These are phyloP conservation scores for Penicillium digitatum DNA, from an alignment of 2,329 filamentous ascomycete genomes.

Conservation along the genomic window DNA sequence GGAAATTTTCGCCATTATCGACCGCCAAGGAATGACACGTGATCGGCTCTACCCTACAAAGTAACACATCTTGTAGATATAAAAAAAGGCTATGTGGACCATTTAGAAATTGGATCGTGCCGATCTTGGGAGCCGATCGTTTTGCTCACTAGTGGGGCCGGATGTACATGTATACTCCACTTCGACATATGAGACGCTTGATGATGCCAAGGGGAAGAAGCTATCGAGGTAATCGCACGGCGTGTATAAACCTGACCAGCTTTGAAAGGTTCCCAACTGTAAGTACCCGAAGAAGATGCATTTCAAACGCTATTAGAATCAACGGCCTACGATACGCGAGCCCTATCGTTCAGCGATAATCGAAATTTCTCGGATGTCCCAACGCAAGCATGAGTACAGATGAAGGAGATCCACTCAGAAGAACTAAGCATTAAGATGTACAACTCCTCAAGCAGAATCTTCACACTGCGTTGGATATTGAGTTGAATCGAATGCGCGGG, in stretches of 20 bases:
- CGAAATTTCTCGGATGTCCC: not conserved
- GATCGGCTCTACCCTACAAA: not conserved
- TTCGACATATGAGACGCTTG: not conserved
- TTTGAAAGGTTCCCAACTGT: not conserved
- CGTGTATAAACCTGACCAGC: not conserved
- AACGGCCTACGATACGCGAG: not conserved
- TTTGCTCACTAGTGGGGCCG: not conserved
- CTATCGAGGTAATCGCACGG: not conserved
- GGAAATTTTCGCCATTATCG: not conserved
- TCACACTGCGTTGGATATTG: not conserved
- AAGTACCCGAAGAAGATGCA: not conserved
- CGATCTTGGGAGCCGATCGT: not conserved
- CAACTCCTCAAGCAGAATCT: not conserved
- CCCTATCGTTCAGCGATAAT: not conserved
- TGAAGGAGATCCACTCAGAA: not conserved
- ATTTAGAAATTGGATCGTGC: not conserved
- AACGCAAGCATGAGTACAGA: not conserved
- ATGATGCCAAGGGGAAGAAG: not conserved
- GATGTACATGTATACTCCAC: not conserved
- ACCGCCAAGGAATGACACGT: not conserved
- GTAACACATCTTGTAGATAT: not conserved
- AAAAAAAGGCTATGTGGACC: not conserved
- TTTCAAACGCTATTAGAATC: not conserved
- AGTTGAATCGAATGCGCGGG: not conserved
- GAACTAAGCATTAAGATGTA: not conserved